Percentiles rank a stretch among this genome's conserved stretches.
These are phyloP conservation scores for Aspergillus sp. DNA, from an alignment of 2,329 filamentous ascomycete genomes.

Conservation along the genomic window DNA sequence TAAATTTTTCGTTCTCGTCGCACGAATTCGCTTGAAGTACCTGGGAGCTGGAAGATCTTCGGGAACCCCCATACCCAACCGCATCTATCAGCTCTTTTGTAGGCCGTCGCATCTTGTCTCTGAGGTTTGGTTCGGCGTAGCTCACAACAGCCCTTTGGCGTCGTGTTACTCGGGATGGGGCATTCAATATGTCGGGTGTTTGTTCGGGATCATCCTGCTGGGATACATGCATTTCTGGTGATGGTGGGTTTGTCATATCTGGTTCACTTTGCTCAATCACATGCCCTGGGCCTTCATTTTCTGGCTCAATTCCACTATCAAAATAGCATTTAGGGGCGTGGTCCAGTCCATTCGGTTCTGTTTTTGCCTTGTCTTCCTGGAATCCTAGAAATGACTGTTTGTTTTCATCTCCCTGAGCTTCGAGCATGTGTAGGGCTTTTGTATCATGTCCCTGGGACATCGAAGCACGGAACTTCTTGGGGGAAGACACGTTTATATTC, in stretches of 20 bases:
- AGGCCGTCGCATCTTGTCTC: conserved; percentile 78
- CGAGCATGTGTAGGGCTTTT: background rate
- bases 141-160: conserved; percentile 66
- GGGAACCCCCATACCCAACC: conserved; percentile 52
- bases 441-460: background rate
- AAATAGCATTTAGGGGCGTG: background rate
- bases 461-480: conserved; percentile 16
- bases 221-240: background rate
- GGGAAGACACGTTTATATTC: conserved; percentile 41
- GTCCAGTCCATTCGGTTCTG: background rate
- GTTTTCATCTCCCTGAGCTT: background rate
- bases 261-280: background rate
- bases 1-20: conserved; percentile 12
- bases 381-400: too few relatives aligned
- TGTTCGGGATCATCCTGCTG: background rate
- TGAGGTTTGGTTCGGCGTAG: conserved; percentile 76
- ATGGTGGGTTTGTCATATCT: background rate
- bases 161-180: conserved; percentile 60
- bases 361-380: too few relatives aligned
- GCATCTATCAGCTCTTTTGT: conserved; percentile 72
- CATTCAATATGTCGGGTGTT: conserved; percentile 35
- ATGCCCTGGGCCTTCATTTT: background rate
- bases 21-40: conserved; percentile 40
- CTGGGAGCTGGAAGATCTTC: conserved; percentile 43
- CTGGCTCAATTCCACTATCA: background rate